Percentiles rank a stretch among this genome's conserved stretches.
Conservation (phyloP, 108 stramenopile species). For the Pseudonitzschia multistriata region DNA sequence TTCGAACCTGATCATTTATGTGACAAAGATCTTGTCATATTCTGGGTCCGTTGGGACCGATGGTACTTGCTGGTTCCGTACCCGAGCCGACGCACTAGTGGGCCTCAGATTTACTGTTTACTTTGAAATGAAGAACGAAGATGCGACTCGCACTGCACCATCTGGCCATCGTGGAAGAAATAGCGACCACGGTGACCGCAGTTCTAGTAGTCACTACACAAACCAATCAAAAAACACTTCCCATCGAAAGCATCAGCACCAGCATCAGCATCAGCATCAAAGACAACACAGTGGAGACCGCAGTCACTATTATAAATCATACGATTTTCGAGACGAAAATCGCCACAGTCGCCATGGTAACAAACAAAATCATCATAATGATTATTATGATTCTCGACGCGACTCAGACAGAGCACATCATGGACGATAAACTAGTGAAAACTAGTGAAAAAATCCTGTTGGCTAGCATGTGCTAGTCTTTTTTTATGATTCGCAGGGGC, state of each 20-base stretch:
- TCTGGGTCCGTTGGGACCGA: neutral
- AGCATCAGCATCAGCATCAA: conserved; percentile 3
- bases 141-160: neutral
- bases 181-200: neutral
- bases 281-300: neutral
- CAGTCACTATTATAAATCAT: too few species aligned
- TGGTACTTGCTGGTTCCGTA: conserved; percentile 5
- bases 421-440: too few species aligned
- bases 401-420: too few species aligned
- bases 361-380: too few species aligned
- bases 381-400: too few species aligned
- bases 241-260: neutral
- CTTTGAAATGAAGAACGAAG: neutral
- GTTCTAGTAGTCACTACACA: too few species aligned
- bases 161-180: neutral
- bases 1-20: neutral
- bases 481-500: too few species aligned
- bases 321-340: too few species aligned
- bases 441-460: too few species aligned
- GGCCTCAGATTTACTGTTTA: neutral
- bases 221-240: neutral
- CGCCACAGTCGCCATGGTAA: too few species aligned
- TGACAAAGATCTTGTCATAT: neutral
- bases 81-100: neutral
- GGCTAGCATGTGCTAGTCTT: too few species aligned